phyloP scores from a whole-genome alignment of 139 green algal species.

The Edaphochlamys debaryana region DNA sequence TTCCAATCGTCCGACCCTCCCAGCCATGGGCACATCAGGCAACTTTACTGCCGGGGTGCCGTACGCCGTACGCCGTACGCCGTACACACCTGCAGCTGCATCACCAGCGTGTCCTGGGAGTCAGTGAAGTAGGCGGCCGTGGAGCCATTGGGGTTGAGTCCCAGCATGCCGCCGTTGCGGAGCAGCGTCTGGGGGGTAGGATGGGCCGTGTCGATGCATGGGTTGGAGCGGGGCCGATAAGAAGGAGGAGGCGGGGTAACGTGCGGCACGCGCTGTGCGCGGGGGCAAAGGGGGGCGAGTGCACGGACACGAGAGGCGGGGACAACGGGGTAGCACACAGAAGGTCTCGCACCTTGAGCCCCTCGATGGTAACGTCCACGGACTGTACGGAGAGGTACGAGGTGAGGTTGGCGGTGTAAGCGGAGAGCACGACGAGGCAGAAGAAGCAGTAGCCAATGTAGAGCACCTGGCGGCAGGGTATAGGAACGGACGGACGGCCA shows the following conservation, averaged over 20 bases:
- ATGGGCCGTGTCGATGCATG: too few species aligned
- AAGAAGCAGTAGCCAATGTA: too few species aligned
- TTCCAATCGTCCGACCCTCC: too few species aligned
- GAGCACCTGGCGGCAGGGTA: too few species aligned
- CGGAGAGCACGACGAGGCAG: slow-evolving; percentile 45
- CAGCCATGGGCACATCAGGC: too few species aligned
- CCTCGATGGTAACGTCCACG: neutral
- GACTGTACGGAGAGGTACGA: slow-evolving; percentile 41
- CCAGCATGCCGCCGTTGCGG: neutral
- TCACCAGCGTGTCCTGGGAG: neutral
- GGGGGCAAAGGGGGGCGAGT: too few species aligned
- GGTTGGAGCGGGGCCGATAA: neutral
- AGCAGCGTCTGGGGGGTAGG: slow-evolving; percentile 11
- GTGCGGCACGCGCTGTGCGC: neutral
- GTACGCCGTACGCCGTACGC: too few species aligned
- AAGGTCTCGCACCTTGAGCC: neutral
- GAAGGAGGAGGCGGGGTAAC: too few species aligned
- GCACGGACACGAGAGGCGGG: too few species aligned
- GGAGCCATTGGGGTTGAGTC: slow-evolving; percentile 37
- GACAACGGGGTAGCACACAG: too few species aligned
- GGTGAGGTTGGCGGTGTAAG: slow-evolving; percentile 56
- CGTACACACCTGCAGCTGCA: slow-evolving; percentile 22
- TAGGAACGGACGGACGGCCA: too few species aligned
- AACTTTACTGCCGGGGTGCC: too few species aligned
- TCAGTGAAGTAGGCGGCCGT: slow-evolving; percentile 40